Evolutionary conservation across 495 filamentous ascomycete species (phyloP).

Genomic region (Aspergillus ellipticus): DNA sequence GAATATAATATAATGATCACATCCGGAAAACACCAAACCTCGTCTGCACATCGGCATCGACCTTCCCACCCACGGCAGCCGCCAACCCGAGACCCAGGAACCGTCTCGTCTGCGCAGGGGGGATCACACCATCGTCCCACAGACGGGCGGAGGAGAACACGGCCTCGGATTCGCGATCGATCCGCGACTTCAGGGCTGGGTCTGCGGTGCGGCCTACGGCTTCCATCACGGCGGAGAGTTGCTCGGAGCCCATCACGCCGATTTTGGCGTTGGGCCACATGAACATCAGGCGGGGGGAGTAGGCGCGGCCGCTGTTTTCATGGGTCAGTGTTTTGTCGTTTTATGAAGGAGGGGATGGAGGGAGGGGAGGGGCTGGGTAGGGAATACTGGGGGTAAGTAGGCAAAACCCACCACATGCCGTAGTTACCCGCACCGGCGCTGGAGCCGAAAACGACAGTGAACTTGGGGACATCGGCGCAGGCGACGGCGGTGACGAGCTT

Average conservation of each 20-base stretch:
- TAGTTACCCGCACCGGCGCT: slow-evolving; percentile 77
- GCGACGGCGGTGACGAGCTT: slow-evolving; percentile 96
- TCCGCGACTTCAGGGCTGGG: slow-evolving; percentile 73
- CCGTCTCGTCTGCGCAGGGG: slow-evolving; percentile 78
- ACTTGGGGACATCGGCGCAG: slow-evolving; percentile 93
- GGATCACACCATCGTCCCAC: slow-evolving; percentile 97
- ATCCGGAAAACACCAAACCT: slow-evolving; percentile 96
- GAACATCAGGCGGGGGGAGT: slow-evolving; percentile 85
- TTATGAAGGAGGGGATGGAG: background rate
- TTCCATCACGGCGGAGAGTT: slow-evolving; percentile 90
- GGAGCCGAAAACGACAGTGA: slow-evolving; percentile 89
- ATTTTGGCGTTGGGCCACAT: slow-evolving; percentile 98
- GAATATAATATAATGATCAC: slow-evolving; percentile 42
- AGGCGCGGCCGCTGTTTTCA: slow-evolving; percentile 84
- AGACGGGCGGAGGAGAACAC: slow-evolving; percentile 82
- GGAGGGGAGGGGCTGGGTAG: too few relatives aligned
- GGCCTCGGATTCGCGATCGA: slow-evolving; percentile 87
- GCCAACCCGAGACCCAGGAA: slow-evolving; percentile 79
- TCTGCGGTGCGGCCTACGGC: slow-evolving; percentile 84
- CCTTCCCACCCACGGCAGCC: slow-evolving; percentile 68
- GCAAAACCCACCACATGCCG: slow-evolving; percentile 68
- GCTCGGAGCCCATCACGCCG: slow-evolving; percentile 93
- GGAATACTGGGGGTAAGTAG: too few relatives aligned
- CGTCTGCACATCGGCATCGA: slow-evolving; percentile 56
- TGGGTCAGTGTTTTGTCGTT: slow-evolving; percentile 2